A percentile compares a stretch with the other conserved stretches of the same genome.
Conservation (phyloP, 2,329 filamentous ascomycete species). For the Cercospora sp. region DNA sequence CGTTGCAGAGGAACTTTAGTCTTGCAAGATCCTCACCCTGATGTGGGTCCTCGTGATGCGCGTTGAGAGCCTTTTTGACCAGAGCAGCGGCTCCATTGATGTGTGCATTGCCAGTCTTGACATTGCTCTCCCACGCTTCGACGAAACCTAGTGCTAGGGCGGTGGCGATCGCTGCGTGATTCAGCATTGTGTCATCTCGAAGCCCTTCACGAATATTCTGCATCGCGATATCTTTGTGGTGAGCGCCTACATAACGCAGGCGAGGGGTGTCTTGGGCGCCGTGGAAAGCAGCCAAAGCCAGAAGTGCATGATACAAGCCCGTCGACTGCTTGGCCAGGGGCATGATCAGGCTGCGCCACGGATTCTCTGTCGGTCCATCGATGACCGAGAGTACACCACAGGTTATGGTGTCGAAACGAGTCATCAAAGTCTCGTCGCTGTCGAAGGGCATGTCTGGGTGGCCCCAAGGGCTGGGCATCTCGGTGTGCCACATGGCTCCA, state of each 20-base stretch:
- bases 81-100: slow-evolving; percentile 66
- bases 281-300: slow-evolving; percentile 69
- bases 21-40: slow-evolving; percentile 53
- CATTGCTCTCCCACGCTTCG: slow-evolving; percentile 70
- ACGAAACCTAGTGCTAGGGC: slow-evolving; percentile 68
- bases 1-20: slow-evolving; percentile 68
- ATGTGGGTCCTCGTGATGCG: slow-evolving; percentile 46
- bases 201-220: slow-evolving; percentile 59
- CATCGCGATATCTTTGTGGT: slow-evolving; percentile 68
- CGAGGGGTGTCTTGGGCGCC: slow-evolving; percentile 58
- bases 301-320: slow-evolving; percentile 67
- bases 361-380: slow-evolving; percentile 68
- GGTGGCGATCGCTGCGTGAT: slow-evolving; percentile 68
- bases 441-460: slow-evolving; percentile 36
- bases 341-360: slow-evolving; percentile 71
- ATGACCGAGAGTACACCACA: slow-evolving; percentile 71
- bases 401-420: slow-evolving; percentile 65
- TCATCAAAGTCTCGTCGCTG: slow-evolving; percentile 61
- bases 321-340: slow-evolving; percentile 64
- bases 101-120: slow-evolving; percentile 67
- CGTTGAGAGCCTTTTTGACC: slow-evolving; percentile 59
- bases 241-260: slow-evolving; percentile 63
- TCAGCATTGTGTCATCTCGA: slow-evolving; percentile 57
- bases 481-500: slow-evolving; percentile 5
- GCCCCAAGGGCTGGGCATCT: slow-evolving; percentile 3